Evolutionary conservation across 306 rosid genomes (phyloP).

Genomic region (Abrus precatorius): DNA sequence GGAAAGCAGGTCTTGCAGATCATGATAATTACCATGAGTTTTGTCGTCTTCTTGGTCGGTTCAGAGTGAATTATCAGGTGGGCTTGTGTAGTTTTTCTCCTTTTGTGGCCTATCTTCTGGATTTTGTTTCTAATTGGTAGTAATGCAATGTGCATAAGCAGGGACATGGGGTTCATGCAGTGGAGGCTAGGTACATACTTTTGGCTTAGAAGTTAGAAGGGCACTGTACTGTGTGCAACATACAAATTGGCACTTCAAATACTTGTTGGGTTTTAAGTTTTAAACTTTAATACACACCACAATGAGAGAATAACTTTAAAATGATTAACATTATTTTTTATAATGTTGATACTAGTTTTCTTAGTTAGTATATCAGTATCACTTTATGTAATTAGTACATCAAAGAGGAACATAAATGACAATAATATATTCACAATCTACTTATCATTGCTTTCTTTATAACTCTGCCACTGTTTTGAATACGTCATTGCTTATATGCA

Average conservation of each 20-base stretch:
- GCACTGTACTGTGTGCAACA: slow-evolving; percentile 29
- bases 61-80: slow-evolving; percentile 98
- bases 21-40: slow-evolving; percentile 99
- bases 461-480: not conserved
- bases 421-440: not conserved
- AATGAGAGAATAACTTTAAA: slow-evolving; percentile 12
- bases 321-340: slow-evolving; percentile 26
- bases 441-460: slow-evolving; percentile 22
- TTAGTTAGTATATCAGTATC: slow-evolving; percentile 29
- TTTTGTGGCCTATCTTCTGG: slow-evolving; percentile 32
- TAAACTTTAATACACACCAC: slow-evolving; percentile 3
- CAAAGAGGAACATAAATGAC: not conserved
- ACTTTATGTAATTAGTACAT: not conserved
- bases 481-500: not conserved
- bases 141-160: slow-evolving; percentile 32
- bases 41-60: slow-evolving; percentile 98
- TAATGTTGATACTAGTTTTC: slow-evolving; percentile 21
- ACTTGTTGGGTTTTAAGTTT: slow-evolving; percentile 29
- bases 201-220: slow-evolving; percentile 35
- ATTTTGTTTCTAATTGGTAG: slow-evolving; percentile 42
- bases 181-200: slow-evolving; percentile 41
- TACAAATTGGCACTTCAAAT: slow-evolving; percentile 15
- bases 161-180: slow-evolving; percentile 45
- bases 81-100: slow-evolving; percentile 39
- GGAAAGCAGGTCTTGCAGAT: slow-evolving; percentile 88